Conservation (phyloP, 805 yeast genomes). For the Saccharomycodes ludwigii region DNA sequence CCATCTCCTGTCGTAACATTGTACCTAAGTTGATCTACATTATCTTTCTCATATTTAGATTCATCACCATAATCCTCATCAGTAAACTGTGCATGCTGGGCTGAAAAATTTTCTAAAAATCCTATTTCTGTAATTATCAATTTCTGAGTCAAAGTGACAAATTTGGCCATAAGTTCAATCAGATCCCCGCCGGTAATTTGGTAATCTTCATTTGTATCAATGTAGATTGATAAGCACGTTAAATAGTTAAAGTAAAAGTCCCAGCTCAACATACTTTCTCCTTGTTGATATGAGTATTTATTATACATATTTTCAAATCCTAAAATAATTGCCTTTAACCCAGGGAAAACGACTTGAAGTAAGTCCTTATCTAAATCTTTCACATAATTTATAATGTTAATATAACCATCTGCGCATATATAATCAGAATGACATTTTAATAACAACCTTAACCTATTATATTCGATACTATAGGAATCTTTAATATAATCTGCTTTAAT, state of each 20-base stretch:
- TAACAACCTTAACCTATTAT: constrained; percentile 20
- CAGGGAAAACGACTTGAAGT: constrained; percentile 7
- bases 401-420: constrained; percentile 18
- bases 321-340: constrained; percentile 12
- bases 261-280: constrained; percentile 11
- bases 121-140: constrained; percentile 11
- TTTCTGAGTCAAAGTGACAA: constrained; percentile 9
- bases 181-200: constrained; percentile 7
- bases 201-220: constrained; percentile 13
- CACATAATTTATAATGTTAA: constrained; percentile 19
- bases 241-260: constrained; percentile 21
- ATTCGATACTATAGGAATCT: constrained; percentile 25
- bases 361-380: constrained; percentile 14
- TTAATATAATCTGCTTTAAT: constrained; percentile 14
- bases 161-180: constrained; percentile 8
- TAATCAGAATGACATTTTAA: constrained; percentile 20
- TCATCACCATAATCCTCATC: not conserved
- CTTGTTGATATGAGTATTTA: constrained; percentile 7
- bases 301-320: constrained; percentile 13
- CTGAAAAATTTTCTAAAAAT: constrained; percentile 10
- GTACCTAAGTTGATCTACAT: not conserved
- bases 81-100: no score
- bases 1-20: constrained; percentile 11
- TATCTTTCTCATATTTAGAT: constrained; percentile 4
- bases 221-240: constrained; percentile 14